Conservation (phyloP, 2,329 filamentous ascomycete genomes). For the Aureobasidium sp. region DNA sequence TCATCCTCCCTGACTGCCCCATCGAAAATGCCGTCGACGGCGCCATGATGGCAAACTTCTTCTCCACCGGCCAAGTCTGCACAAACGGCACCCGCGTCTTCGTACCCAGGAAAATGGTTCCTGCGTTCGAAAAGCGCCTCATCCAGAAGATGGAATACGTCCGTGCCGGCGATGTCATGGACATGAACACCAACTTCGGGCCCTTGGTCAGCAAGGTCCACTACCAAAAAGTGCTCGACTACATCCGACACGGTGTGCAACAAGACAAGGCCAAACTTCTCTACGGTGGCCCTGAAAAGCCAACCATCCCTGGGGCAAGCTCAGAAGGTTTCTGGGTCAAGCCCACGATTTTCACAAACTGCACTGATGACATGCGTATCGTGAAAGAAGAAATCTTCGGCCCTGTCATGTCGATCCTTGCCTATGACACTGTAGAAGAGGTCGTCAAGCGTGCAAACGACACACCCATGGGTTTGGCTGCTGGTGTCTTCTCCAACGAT, state of each 20-base stretch:
- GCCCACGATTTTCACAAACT: constrained; percentile 80
- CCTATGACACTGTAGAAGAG: constrained; percentile 63
- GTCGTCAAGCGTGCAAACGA: constrained; percentile 65
- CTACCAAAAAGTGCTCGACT: constrained; percentile 66
- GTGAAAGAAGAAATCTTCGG: constrained; percentile 81
- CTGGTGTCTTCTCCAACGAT: constrained; percentile 73
- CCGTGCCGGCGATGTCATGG: constrained; percentile 64
- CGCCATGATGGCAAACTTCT: constrained; percentile 92
- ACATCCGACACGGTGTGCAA: constrained; percentile 68
- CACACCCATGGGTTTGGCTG: constrained; percentile 70
- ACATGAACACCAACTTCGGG: constrained; percentile 70
- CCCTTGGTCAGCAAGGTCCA: constrained; percentile 70
- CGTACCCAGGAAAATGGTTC: constrained; percentile 58
- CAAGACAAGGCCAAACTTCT: constrained; percentile 66
- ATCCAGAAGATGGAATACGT: constrained; percentile 62
- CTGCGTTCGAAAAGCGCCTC: constrained; percentile 59
- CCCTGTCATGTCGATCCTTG: constrained; percentile 73
- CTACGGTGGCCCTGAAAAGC: constrained; percentile 58
- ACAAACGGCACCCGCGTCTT: constrained; percentile 89
- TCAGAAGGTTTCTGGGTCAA: constrained; percentile 70
- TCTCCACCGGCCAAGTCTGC: constrained; percentile 83
- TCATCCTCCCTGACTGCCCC: constrained; percentile 73
- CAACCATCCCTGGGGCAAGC: constrained; percentile 40
- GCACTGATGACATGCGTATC: constrained; percentile 73
- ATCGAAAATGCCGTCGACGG: constrained; percentile 75